Evolutionary conservation across 1,284 basidiomycete genomes (phyloP), one percentile per base, ranked within the genome.

Genomic region (Melampsora americana): DNA sequence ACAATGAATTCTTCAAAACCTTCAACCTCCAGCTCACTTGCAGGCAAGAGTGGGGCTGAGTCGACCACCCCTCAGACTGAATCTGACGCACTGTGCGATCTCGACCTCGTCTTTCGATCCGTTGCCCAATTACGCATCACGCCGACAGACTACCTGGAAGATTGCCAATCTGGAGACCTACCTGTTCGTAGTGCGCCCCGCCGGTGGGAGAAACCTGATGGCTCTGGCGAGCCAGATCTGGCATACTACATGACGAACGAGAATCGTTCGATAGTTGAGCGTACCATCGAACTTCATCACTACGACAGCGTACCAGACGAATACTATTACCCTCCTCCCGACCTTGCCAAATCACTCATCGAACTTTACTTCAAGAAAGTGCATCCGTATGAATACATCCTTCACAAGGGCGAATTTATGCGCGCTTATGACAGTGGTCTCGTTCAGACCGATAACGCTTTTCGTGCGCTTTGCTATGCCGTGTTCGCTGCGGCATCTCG

Each of bases 401-500:
- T 71, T 23, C 69, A 71, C 48, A 35, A 42, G 6, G 32, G 16
- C 32, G 56, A 71, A 46, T 71, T 71, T 20, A 62, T 62, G 39
- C 56, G 44, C 6, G 14, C 46, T 16, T 71, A 71, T 23, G 11
- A 64, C 3, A 46, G 9, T 32, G 69, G 44, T 28, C 12, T 62
- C 5, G 60, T 46, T 30, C 14, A 64, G 2, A 71, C 32, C 1
- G 60, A 64, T 28, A 26, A 32, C 39, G 61, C 69, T 1, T 62
- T 64, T 30, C 69, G 60, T 35, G 69, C 69, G 20, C 69, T 71
- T 42, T 71, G 69, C 50, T 71, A 62, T 60, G 69, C 69, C 2
- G 42, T 71, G 12, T 71, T 71, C 30, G 56, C 59, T n/a, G 56
- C 59, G 7, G 69, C 53, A 6, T 61, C 69, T n/a, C 59, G 42